Conservation (phyloP, 495 filamentous ascomycete species). For the Tuber umbilicatum region DNA sequence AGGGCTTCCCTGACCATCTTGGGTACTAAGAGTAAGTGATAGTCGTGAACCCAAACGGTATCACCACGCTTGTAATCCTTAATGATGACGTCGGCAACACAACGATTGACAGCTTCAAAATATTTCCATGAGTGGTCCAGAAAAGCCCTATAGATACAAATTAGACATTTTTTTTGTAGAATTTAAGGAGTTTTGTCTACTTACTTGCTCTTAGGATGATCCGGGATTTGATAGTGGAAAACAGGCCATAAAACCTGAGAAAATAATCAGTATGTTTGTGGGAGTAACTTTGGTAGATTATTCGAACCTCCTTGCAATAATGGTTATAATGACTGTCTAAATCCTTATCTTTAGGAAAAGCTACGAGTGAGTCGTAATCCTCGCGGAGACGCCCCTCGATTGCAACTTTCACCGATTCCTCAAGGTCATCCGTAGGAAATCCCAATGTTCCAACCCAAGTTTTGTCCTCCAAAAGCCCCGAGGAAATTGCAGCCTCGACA, state of each 20-base stretch:
- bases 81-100: constrained; percentile 80
- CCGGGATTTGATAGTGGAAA: constrained; percentile 93
- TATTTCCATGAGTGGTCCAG: constrained; percentile 93
- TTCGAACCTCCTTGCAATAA: constrained; percentile 63
- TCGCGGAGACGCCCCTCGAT: constrained; percentile 71
- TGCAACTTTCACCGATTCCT: constrained; percentile 61
- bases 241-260: constrained; percentile 75
- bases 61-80: constrained; percentile 87
- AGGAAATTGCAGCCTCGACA: constrained; percentile 63
- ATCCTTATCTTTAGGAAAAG: constrained; percentile 78
- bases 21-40: constrained; percentile 88
- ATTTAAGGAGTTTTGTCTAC: constrained; percentile 8
- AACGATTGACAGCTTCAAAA: constrained; percentile 83
- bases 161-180: constrained; percentile 7
- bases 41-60: constrained; percentile 89
- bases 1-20: constrained; percentile 78
- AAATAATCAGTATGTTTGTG: neutral
- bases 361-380: constrained; percentile 71
- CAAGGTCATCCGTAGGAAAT: constrained; percentile 79
- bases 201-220: constrained; percentile 87
- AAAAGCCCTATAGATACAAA: constrained; percentile 52
- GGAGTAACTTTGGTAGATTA: neutral
- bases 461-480: constrained; percentile 58
- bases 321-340: constrained; percentile 88
- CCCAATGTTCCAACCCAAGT: constrained; percentile 87